These are phyloP conservation scores for Epichloe aotearoae DNA, from an alignment of 2,329 filamentous ascomycete species.

Conservation along the genomic window DNA sequence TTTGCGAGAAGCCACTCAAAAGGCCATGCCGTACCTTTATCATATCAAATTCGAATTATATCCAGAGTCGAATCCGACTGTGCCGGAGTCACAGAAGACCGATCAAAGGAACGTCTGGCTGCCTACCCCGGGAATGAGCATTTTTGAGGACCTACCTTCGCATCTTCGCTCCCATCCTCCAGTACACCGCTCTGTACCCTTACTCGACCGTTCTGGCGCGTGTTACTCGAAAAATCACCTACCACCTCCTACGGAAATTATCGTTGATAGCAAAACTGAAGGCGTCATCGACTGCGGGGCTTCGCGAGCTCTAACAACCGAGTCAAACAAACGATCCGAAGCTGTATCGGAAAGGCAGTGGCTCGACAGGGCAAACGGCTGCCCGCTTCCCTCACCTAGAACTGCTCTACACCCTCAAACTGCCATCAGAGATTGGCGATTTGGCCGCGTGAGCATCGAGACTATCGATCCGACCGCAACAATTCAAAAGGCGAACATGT, in stretches of 20 bases:
- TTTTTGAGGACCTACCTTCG: constrained; percentile 43
- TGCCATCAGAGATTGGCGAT: constrained; percentile 61
- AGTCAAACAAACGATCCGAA: constrained; percentile 23
- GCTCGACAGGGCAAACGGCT: constrained; percentile 26
- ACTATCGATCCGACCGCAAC: constrained; percentile 54
- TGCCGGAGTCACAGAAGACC: constrained; percentile 6
- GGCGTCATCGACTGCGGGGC: constrained; percentile 38
- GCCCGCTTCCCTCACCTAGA: constrained; percentile 28
- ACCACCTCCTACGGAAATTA: background rate
- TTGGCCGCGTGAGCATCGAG: constrained; percentile 65
- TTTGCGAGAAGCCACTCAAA: background rate
- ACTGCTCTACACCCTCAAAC: constrained; percentile 33
- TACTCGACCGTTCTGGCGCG: background rate
- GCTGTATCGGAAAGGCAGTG: constrained; percentile 27
- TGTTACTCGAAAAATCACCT: background rate
- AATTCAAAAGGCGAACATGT: constrained; percentile 16
- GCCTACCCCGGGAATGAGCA: constrained; percentile 31
- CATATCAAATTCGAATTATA: constrained; percentile 57
- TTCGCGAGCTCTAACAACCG: constrained; percentile 19
- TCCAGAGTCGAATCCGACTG: constrained; percentile 26
- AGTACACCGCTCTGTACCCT: constrained; percentile 11
- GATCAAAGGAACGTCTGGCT: constrained; percentile 30
- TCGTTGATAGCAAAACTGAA: constrained; percentile 4
- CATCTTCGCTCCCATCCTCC: constrained; percentile 23
- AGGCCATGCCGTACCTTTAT: constrained; percentile 48